phyloP scores from a whole-genome alignment of 2,329 filamentous ascomycete species.

The Alternaria sp. region DNA sequence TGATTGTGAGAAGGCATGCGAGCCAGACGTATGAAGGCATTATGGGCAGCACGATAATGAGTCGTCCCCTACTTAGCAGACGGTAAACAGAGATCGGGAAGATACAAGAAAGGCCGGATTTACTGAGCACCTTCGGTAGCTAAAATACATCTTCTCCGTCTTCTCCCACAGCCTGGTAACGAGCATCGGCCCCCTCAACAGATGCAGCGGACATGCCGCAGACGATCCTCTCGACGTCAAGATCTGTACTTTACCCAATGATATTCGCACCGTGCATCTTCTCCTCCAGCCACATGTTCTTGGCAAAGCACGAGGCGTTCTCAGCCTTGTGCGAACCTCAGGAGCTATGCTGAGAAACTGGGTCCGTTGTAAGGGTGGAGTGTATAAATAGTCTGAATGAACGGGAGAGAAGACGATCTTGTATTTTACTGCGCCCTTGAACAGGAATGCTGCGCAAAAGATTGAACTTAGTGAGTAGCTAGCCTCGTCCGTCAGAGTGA shows the following conservation, averaged over 20 bases:
- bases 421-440: neutral
- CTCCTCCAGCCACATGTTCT: neutral
- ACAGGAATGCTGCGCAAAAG: neutral
- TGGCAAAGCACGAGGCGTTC: neutral
- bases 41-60: neutral
- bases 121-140: neutral
- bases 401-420: neutral
- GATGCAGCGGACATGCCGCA: neutral
- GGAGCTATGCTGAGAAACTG: neutral
- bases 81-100: too few relatives aligned
- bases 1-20: neutral
- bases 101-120: neutral
- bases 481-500: neutral
- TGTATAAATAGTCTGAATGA: neutral
- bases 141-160: neutral
- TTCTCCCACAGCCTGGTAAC: neutral
- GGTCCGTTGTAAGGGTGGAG: neutral
- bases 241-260: neutral
- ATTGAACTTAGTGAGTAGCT: neutral
- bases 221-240: neutral
- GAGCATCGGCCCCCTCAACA: neutral
- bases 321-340: neutral
- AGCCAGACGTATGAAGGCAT: neutral
- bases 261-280: neutral
- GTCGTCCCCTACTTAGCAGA: too few relatives aligned